phyloP scores from a whole-genome alignment of 2,329 filamentous ascomycete species.

The Grosmannia huntii region DNA sequence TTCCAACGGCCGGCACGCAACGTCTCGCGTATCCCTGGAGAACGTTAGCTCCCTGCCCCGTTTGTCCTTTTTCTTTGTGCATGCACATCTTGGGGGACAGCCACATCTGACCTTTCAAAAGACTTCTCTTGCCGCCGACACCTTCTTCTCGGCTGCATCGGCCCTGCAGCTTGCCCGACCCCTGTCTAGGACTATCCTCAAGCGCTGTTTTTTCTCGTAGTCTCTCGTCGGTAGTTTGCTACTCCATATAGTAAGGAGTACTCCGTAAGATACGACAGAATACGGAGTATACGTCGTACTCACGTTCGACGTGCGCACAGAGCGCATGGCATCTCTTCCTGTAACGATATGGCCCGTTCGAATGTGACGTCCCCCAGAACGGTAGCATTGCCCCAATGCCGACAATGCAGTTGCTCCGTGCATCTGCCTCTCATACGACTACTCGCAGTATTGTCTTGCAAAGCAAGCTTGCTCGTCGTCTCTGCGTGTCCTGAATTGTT shows the following conservation, averaged over 20 bases:
- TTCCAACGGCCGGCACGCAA: neutral
- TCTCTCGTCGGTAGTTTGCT: neutral
- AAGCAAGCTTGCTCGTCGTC: too few species aligned
- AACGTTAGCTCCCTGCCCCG: neutral
- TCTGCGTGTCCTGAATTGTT: too few species aligned
- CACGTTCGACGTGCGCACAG: neutral
- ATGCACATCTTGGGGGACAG: constrained; percentile 1
- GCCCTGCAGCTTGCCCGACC: constrained; percentile 2
- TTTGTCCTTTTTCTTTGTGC: neutral
- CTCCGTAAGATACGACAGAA: too few species aligned
- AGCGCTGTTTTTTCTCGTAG: neutral
- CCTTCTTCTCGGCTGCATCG: constrained; percentile 3
- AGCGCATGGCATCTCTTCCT: too few species aligned
- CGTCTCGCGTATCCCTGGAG: neutral
- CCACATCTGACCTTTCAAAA: constrained; percentile 25
- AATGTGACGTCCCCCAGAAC: neutral
- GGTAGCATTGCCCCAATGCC: neutral
- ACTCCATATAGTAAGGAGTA: too few species aligned
- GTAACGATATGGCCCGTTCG: neutral
- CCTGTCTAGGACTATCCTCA: neutral
- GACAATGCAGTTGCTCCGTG: neutral
- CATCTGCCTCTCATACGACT: neutral
- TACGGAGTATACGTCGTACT: too few species aligned
- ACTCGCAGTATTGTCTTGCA: too few species aligned
- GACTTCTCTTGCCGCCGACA: constrained; percentile 27